These are phyloP conservation scores for Endotrypanum monterogeii DNA, from an alignment of 208 protist genomes.

Conservation along the genomic window DNA sequence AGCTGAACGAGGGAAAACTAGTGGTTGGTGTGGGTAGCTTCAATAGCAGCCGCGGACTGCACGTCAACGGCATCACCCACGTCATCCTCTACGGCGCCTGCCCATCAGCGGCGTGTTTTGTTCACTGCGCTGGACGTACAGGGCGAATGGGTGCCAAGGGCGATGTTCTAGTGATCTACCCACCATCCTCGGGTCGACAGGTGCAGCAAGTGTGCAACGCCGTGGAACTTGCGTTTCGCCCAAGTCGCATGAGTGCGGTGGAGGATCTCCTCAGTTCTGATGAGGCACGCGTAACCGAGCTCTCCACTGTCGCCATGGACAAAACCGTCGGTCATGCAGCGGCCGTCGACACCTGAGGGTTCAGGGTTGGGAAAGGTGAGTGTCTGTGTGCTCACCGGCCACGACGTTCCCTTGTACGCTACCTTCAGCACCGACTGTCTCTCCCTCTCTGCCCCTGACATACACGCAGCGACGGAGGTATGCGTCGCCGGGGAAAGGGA, in stretches of 20 bases:
- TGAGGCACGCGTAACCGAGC: constrained; percentile 2
- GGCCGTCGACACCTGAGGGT: neutral
- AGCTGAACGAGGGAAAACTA: constrained; percentile 61
- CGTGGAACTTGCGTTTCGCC: constrained; percentile 71
- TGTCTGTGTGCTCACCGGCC: too few species aligned
- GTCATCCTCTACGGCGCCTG: constrained; percentile 81
- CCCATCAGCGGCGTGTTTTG: constrained; percentile 63
- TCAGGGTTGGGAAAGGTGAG: too few species aligned
- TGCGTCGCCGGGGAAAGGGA: too few species aligned
- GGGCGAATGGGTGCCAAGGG: constrained; percentile 84
- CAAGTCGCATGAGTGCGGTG: constrained; percentile 58
- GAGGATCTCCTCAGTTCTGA: constrained; percentile 44
- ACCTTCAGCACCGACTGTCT: too few species aligned
- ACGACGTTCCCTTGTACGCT: too few species aligned
- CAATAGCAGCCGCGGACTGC: constrained; percentile 76
- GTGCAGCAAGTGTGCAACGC: constrained; percentile 79
- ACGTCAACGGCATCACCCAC: constrained; percentile 82
- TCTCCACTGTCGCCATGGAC: neutral
- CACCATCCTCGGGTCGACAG: constrained; percentile 60
- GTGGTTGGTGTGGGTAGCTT: constrained; percentile 69
- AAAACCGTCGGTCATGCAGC: neutral
- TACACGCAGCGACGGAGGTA: too few species aligned
- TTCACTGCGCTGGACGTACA: constrained; percentile 88
- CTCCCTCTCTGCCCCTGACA: too few species aligned
- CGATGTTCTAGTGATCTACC: constrained; percentile 80